Base-by-base conservation (phyloP, 2,329 filamentous ascomycete species). In the Venturiaceae sp. region DNA sequence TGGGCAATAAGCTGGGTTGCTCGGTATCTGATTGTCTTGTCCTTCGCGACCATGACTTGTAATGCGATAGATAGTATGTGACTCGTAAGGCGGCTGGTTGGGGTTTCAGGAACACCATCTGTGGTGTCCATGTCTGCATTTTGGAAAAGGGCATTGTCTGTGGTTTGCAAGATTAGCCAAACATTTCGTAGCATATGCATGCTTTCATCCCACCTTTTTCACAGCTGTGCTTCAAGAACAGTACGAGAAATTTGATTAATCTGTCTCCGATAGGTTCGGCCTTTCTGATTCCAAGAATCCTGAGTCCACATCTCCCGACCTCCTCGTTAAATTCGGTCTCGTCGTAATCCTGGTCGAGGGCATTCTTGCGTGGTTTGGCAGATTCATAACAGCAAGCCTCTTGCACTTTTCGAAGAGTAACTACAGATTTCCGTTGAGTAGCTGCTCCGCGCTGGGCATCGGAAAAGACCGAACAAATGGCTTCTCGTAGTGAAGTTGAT, bases 11-110 rank as follows among this genome's bases (percentile, higher is more conserved):
- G 83, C 69, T 99, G 94, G 0, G 92, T 95, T 4, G 91, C 84
- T 60, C 94, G 82, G 72, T 90, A 99, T 60, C 94, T 84, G 52
- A 97, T 87, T 60, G 87, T 87, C 73, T 96, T 97, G 73, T 99
- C 94, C 73, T 96, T 97, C 46, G 88, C 84, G 9, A 81, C 81
- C 61, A 96, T 78, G n/a, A 96, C 75, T 5, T 88, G 87, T 3
- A 95, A 77, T 21, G 94, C 74, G 6, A 84, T 80, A 57, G 84
- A 83, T 66, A 97, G 82, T 36, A 97, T 80, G 32, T 84, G 80
- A 1, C 84, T 84, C 0, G 85, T 89, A 26, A 97, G 81, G 54
- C 92, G 84, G 26, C 86, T 88, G 63, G 84, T 94, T 0, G 92
- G 91, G 0, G 91, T 96, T 67, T 96, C 90, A 3, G 85, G 83